Evolutionary conservation across 345 rosid genomes (phyloP).

Genomic region (Rhodomyrtus tomentosa): DNA sequence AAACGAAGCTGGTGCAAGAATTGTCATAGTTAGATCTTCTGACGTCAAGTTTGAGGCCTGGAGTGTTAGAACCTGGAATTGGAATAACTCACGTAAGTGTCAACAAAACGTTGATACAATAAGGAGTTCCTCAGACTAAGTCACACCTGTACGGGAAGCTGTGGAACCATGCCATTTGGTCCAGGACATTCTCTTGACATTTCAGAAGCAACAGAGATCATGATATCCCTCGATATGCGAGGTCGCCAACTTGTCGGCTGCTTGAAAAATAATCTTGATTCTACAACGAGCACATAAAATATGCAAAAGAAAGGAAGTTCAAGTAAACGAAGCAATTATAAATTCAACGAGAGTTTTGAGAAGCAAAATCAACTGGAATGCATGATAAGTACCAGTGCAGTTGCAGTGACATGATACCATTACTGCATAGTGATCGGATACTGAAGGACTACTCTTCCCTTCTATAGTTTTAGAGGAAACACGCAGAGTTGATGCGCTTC

Average conservation of each 20-base stretch:
- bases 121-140: not conserved
- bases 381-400: constrained; percentile 46
- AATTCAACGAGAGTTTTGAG: not conserved
- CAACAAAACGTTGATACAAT: not conserved
- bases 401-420: constrained; percentile 93
- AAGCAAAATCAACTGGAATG: not conserved
- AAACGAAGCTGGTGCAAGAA: constrained; percentile 92
- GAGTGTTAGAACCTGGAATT: constrained; percentile 73
- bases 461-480: constrained; percentile 41
- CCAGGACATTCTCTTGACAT: constrained; percentile 54
- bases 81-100: not conserved
- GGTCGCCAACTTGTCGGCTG: constrained; percentile 84
- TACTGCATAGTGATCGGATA: constrained; percentile 59
- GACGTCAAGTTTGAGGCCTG: constrained; percentile 94
- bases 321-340: not conserved
- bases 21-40: constrained; percentile 79
- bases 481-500: constrained; percentile 18
- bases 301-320: not conserved
- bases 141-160: constrained; percentile 86
- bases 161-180: constrained; percentile 48
- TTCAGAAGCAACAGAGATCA: constrained; percentile 89
- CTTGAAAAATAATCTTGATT: constrained; percentile 85
- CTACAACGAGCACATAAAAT: constrained; percentile 24
- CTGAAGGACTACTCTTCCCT: constrained; percentile 26
- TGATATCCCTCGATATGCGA: constrained; percentile 62